These are phyloP conservation scores for Fusarium annulatum DNA, from an alignment of 2,329 filamentous ascomycete genomes.

Conservation along the genomic window DNA sequence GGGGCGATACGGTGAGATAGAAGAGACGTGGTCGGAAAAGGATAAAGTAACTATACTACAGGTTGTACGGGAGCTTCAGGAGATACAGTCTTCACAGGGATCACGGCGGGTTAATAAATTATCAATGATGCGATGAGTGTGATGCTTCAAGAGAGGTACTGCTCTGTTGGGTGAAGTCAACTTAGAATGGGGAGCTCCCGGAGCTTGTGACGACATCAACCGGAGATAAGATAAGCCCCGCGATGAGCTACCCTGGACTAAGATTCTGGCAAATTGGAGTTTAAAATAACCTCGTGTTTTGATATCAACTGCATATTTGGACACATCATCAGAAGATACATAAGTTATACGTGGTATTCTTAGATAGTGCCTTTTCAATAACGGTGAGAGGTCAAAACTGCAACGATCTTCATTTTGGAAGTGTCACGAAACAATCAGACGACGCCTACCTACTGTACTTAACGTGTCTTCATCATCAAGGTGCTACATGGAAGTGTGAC, in stretches of 20 bases:
- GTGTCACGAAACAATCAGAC: not conserved
- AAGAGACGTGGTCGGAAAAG: not conserved
- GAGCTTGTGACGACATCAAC: constrained; percentile 41
- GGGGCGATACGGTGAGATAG: constrained; percentile 16
- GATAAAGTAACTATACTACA: constrained; percentile 14
- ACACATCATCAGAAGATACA: not conserved
- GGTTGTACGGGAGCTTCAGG: not conserved
- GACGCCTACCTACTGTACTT: too few species aligned
- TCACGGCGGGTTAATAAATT: constrained; percentile 4
- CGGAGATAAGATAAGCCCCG: constrained; percentile 41
- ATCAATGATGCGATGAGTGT: constrained; percentile 35
- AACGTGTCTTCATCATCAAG: not conserved
- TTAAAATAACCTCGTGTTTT: not conserved
- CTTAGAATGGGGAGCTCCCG: constrained; percentile 18
- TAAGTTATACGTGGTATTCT: not conserved
- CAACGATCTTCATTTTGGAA: not conserved
- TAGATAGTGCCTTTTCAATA: not conserved
- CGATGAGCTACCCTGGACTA: constrained; percentile 22
- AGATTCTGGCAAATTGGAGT: not conserved
- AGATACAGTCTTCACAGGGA: not conserved
- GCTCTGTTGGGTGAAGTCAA: constrained; percentile 8
- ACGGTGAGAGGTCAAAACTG: not conserved
- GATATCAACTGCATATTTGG: not conserved
- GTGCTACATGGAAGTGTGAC: not conserved
- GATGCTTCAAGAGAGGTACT: constrained; percentile 10